Conservation (phyloP, 805 yeast species). For the Nakazawaea pomicola region DNA sequence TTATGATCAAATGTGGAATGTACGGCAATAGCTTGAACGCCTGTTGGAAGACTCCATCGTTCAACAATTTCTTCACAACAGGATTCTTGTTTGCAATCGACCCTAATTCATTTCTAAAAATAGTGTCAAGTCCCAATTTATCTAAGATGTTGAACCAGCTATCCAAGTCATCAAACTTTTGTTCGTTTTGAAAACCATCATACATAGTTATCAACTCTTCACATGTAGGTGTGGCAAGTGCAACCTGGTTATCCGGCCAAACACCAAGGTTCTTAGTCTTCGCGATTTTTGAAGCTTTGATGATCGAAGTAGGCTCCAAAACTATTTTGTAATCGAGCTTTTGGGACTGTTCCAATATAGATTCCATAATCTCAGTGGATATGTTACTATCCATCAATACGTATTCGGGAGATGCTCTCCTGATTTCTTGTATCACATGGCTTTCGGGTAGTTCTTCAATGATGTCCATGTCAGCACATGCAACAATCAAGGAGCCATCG, state of each 20-base stretch:
- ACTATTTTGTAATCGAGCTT: slow-evolving; percentile 30
- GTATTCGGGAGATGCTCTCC: slow-evolving; percentile 36
- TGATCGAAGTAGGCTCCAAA: slow-evolving; percentile 74
- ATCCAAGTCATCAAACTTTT: slow-evolving; percentile 43
- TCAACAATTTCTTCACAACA: slow-evolving; percentile 23
- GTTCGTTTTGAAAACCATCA: slow-evolving; percentile 37
- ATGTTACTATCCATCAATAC: slow-evolving; percentile 70
- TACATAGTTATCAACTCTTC: slow-evolving; percentile 55
- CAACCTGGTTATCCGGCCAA: slow-evolving; percentile 42
- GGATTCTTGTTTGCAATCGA: slow-evolving; percentile 22
- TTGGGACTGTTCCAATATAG: slow-evolving; percentile 26
- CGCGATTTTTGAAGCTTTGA: slow-evolving; percentile 52
- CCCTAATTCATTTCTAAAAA: slow-evolving; percentile 40
- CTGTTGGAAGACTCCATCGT: slow-evolving; percentile 55
- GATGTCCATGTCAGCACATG: slow-evolving; percentile 83
- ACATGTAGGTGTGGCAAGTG: slow-evolving; percentile 64
- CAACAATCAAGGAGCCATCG: slow-evolving; percentile 62
- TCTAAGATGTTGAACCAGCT: slow-evolving; percentile 77
- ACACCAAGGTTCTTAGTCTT: slow-evolving; percentile 28
- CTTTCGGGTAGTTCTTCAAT: slow-evolving; percentile 43
- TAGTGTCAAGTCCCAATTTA: slow-evolving; percentile 41
- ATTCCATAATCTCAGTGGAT: slow-evolving; percentile 34
- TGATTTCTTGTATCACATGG: slow-evolving; percentile 38
- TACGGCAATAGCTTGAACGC: slow-evolving; percentile 71
- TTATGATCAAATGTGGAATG: slow-evolving; percentile 59